Conservation (phyloP, 345 rosid species). For the Excoecaria agallocha region DNA sequence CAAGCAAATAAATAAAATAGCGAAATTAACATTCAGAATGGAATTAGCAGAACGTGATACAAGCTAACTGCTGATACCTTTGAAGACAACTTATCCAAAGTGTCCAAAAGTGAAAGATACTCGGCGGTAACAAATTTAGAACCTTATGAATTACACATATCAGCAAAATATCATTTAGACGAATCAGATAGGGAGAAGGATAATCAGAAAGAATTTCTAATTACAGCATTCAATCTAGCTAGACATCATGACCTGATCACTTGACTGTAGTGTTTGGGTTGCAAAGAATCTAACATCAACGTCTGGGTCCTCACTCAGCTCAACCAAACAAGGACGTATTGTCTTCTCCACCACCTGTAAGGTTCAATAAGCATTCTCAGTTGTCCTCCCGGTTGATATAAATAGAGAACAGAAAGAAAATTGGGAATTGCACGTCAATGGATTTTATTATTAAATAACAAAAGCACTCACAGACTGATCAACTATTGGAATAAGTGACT, state of each 20-base stretch:
- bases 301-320: slow-evolving; percentile 87
- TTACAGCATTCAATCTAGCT: slow-evolving; percentile 34
- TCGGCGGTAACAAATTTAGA: slow-evolving; percentile 6
- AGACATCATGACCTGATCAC: slow-evolving; percentile 76
- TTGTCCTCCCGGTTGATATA: background rate
- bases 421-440: background rate
- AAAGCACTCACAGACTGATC: slow-evolving; percentile 66
- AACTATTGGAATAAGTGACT: slow-evolving; percentile 79
- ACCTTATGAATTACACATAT: slow-evolving; percentile 16
- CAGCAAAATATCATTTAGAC: slow-evolving; percentile 10
- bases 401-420: background rate
- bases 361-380: background rate
- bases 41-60: background rate
- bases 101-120: slow-evolving; percentile 4
- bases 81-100: too few species aligned
- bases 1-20: too few species aligned
- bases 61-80: background rate
- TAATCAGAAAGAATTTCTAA: slow-evolving; percentile 1
- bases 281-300: slow-evolving; percentile 90
- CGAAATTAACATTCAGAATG: background rate
- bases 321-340: slow-evolving; percentile 75
- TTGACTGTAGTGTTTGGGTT: slow-evolving; percentile 73
- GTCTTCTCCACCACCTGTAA: slow-evolving; percentile 74
- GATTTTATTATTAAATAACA: background rate
- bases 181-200: background rate